Conservation (phyloP, 129 eudicot species). For the Flaveria sonorensis region DNA sequence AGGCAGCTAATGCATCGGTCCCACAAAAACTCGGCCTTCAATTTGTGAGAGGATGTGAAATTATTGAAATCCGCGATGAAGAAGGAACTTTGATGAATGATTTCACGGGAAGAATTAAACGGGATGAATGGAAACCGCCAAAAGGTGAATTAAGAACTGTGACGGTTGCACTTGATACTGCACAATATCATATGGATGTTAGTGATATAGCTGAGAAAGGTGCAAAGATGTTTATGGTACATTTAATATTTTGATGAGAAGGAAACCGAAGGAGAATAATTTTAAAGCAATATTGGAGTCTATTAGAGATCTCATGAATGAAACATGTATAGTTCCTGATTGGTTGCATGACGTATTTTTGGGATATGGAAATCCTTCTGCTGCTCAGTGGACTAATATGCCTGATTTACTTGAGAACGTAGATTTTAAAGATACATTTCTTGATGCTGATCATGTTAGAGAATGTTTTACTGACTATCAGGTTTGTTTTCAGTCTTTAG, state of each 20-base stretch:
- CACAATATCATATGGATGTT: constrained; percentile 99
- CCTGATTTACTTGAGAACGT: constrained; percentile 81
- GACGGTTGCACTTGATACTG: constrained; percentile 89
- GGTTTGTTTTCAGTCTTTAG: constrained; percentile 41
- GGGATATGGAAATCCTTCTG: constrained; percentile 99
- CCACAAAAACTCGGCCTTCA: constrained; percentile 94
- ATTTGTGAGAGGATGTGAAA: constrained; percentile 94
- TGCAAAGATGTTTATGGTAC: constrained; percentile 80
- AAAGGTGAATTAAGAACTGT: constrained; percentile 98
- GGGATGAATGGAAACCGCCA: constrained; percentile 99
- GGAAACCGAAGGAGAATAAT: constrained; percentile 97
- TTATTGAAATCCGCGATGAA: constrained; percentile 91
- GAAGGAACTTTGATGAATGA: constrained; percentile 96
- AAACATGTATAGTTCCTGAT: constrained; percentile 95
- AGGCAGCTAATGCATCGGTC: constrained; percentile 77
- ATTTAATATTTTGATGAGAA: constrained; percentile 89
- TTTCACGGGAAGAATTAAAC: constrained; percentile 90
- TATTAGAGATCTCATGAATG: constrained; percentile 97
- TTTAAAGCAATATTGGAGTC: constrained; percentile 96
- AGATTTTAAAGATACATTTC: constrained; percentile 93
- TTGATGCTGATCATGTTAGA: constrained; percentile 84
- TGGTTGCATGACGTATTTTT: constrained; percentile 95
- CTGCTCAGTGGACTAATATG: constrained; percentile 98
- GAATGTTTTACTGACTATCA: constrained; percentile 72
- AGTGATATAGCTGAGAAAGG: constrained; percentile 93